Base-by-base conservation (phyloP, 2,329 filamentous ascomycete species). In the Aspergillus arachidicola region DNA sequence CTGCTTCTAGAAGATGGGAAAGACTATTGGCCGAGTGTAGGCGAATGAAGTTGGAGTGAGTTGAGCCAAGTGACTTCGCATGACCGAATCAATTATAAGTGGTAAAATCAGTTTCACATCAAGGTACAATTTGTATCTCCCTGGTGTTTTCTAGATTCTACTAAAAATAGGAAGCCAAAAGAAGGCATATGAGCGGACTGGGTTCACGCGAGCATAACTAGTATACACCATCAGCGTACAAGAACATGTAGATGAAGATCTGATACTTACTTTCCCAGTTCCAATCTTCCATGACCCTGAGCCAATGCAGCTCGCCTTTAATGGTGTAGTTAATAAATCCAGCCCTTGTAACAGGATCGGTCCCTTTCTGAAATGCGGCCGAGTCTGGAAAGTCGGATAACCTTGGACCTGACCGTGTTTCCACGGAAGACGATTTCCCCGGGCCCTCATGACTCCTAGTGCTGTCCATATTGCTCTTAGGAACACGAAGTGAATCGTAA, bases 301-400 rank as follows among this genome's bases (percentile, higher is more conserved):
- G 30, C 50, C 50, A 53, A 16, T 34, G 28, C 1, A 53, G 12
- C 30, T 53, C 28, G 36, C 28, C 26, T 10, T 34, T 32, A 12
- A 34, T 28, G 3, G 28, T 53, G 19, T 53, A 53, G 50, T 53
- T 59, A 46, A 59, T 59, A 21, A 38, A 59, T 4, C 57, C 50
- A 7, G 57, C 57, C 19, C 57, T 41, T 4, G 57, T 59, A 4
- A 59, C 36, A 23, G 45, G 48, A 30, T 59, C 57, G 3, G 34
- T 46, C 21, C 57, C 57, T 28, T 32, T 51, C 23, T 28, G 21
- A 32, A 51, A 32, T 28, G 48, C 48, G 19, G 48, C 48, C 4
- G 48, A 51, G 12, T 51, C 48, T 6, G 48, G 48, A 30, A 51
- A 51, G 14, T 51, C 48, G 2, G 21, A 51, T 10, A 14, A 19